A percentile compares a stretch with the other conserved stretches of the same genome.
Evolutionary conservation across 2,329 filamentous ascomycete genomes (phyloP).

Genomic region (Chaetothyriales sp.): DNA sequence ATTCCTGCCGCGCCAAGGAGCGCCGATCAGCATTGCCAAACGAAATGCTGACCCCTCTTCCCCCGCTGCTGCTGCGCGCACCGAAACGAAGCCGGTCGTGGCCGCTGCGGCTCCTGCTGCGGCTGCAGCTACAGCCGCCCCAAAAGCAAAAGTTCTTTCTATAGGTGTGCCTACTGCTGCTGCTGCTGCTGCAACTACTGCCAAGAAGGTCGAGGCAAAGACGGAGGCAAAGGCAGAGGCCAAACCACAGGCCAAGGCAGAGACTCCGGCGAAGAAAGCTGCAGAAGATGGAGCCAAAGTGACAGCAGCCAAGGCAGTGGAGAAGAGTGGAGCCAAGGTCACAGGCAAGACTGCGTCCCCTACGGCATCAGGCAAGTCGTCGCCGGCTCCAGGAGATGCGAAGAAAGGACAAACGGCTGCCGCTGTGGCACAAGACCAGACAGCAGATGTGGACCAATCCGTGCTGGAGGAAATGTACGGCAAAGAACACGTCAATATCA

Average conservation of each 20-base stretch:
- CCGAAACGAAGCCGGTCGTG: constrained; percentile 35
- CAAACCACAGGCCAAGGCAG: constrained; percentile 34
- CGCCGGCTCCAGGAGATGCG: constrained; percentile 50
- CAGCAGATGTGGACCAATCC: constrained; percentile 63
- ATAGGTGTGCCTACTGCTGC: constrained; percentile 41
- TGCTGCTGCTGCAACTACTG: constrained; percentile 18
- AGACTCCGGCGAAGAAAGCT: constrained; percentile 34
- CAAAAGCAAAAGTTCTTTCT: constrained; percentile 55
- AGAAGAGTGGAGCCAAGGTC: constrained; percentile 64
- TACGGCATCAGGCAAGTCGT: constrained; percentile 70
- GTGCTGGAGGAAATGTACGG: constrained; percentile 88
- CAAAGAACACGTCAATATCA: constrained; percentile 82
- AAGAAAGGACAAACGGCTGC: constrained; percentile 57
- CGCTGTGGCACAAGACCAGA: constrained; percentile 68
- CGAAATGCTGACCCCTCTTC: constrained; percentile 33
- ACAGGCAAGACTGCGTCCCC: constrained; percentile 66
- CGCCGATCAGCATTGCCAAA: constrained; percentile 29
- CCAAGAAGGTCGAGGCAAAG: constrained; percentile 33
- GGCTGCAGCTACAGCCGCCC: constrained; percentile 20
- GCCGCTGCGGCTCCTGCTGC: constrained; percentile 22
- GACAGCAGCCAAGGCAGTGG: constrained; percentile 75
- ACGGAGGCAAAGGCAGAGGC: constrained; percentile 30
- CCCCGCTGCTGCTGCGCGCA: constrained; percentile 30
- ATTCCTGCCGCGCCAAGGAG: constrained; percentile 30
- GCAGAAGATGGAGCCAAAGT: constrained; percentile 62